Base-by-base conservation (phyloP, 352 stramenopile genomes). In the Globisporangium viniferum region DNA sequence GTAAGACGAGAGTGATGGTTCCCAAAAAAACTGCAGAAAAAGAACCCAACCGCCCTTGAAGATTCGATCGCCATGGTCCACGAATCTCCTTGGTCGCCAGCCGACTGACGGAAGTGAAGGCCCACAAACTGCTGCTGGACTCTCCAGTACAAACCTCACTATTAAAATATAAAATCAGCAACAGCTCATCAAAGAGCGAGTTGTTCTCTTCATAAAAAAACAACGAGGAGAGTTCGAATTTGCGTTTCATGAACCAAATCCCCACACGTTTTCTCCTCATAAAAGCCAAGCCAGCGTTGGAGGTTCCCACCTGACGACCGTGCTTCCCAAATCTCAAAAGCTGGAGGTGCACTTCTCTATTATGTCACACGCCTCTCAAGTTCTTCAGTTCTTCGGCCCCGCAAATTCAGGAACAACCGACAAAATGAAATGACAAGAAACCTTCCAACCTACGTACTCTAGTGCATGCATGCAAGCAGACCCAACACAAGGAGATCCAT, bases 121-220 rank as follows among this genome's bases (percentile, higher is more conserved):
- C 14, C 41, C 41, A n/a, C 12, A 49, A n/a, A 46, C 3, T 20
- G 5, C 15, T 3, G 7, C 41, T 22, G 41, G 15, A 49, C 15
- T 49, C 15, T 9, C 15, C 7, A 4, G 48, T 61, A 48, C 56
- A 39, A 49, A 15, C 2, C 1, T 5, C 7, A 5, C 15, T 24
- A 61, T 22, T 9, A 31, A 29, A 24, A 7, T 31, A 7, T 31
- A 60, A 29, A 29, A 31, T 60, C 55, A 14, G 55, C 55, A 44
- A 5, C 39, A 6, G 10, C 12, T 20, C 39, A 20, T 4, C 39
- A 46, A 15, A 46, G 33, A 61, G 56, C 56, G 56, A 29, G 56
- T 46, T 61, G 33, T 61, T 61, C 56, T 61, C 31, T 24, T 4
- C 27, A 27, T 58, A 15, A 59, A n/a, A 33, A n/a, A 53, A 53